Evolutionary conservation across 345 rosid species (phyloP).

Genomic region (Noccaea bulbosa): DNA sequence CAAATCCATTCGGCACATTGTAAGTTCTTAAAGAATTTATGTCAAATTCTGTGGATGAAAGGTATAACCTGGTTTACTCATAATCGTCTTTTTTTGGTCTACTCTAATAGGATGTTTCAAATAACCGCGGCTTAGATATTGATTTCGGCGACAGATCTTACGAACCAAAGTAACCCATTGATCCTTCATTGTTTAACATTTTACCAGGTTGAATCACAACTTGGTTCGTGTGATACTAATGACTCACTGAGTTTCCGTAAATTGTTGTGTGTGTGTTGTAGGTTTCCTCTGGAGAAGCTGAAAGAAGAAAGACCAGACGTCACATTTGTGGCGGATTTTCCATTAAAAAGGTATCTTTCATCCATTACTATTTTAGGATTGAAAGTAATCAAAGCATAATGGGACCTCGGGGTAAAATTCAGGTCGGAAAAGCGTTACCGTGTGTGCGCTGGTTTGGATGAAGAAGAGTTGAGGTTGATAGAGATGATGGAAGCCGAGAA

Average conservation of each 20-base stretch:
- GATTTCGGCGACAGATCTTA: constrained; percentile 64
- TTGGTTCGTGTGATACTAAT: background rate
- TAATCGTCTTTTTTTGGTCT: constrained; percentile 30
- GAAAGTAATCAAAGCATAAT: background rate
- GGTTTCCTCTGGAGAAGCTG: constrained; percentile 72
- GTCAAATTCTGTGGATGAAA: constrained; percentile 10
- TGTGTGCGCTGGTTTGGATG: constrained; percentile 23
- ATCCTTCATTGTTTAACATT: constrained; percentile 17
- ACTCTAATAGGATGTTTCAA: constrained; percentile 70
- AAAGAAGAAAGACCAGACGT: constrained; percentile 71
- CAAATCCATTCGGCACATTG: constrained; percentile 66
- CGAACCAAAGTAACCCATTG: constrained; percentile 52
- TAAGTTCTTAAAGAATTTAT: constrained; percentile 46
- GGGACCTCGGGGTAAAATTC: background rate
- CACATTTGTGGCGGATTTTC: constrained; percentile 76
- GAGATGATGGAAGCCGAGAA: constrained; percentile 39
- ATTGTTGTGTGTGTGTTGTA: constrained; percentile 36
- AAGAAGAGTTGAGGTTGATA: constrained; percentile 34
- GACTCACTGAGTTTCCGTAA: background rate
- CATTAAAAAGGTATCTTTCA: constrained; percentile 33
- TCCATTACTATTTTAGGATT: background rate
- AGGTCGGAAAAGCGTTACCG: constrained; percentile 12
- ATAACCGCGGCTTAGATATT: constrained; percentile 70
- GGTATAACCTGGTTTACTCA: background rate
- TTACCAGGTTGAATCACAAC: background rate